Evolutionary conservation across 1,284 basidiomycete genomes (phyloP), one percentile per base, ranked within the genome.

Genomic region (Cryptococcus deneoformans): DNA sequence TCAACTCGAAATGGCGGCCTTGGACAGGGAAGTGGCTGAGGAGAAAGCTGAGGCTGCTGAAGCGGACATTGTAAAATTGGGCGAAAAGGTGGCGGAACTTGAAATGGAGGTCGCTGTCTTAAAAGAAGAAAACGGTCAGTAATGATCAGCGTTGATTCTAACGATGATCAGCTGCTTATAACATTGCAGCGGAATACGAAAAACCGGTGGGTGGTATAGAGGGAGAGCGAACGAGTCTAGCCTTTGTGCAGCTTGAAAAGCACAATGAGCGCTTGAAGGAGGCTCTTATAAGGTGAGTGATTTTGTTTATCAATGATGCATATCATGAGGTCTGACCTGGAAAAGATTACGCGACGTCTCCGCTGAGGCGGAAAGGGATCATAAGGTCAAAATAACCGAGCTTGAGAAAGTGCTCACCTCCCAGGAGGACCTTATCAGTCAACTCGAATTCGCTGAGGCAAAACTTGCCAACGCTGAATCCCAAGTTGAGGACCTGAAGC

Each of bases 11-110:
- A 92, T 98, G 86, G 83, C 87, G 3, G 91, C 92, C 81, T 79
- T 99, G 62, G 96, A 99, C 75, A 92, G 45, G 93, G 96, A 99
- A 76, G 87, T 99, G 53, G 95, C 95, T 0, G 96, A 99, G 74
- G 95, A 98, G 75, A 86, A 87, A 64, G 87, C 90, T 0, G 95
- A 98, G 73, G 76, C 85, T 0, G 86, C 87, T 0, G 87, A 92
- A 72, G 75, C 81, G 0, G 90, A 94, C 66, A 68, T 93, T 36
- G 89, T 89, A 61, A 86, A 86, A 45, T 73, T 88, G 53, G 88
- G 83, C 62, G 93, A 96, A 76, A 84, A 82, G 64, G 66, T 90
- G 35, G 89, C 89, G n/a, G 85, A 89, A 55, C 70, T 90, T 43
- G 87, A 96, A 71, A 85, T 96, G 20, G 94, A 97, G 73, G 79